Conservation (phyloP, 768 basidiomycete genomes). For the Royoungia palumana region DNA sequence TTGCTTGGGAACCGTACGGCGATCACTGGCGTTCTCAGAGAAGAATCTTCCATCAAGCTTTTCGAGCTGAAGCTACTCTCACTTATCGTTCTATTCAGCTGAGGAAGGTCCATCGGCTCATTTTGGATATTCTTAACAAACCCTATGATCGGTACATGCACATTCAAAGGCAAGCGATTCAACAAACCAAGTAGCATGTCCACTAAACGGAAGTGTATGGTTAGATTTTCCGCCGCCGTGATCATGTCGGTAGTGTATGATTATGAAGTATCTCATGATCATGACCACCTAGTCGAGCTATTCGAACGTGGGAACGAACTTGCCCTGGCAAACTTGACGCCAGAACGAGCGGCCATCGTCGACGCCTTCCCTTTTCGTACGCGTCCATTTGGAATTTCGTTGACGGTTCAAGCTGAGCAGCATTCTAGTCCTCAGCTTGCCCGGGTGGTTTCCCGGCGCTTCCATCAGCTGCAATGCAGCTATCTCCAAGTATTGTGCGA, state of each 20-base stretch:
- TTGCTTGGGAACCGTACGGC: slow-evolving; percentile 17
- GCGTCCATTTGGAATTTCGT: not conserved
- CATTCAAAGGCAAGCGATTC: slow-evolving; percentile 8
- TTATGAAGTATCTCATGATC: slow-evolving; percentile 31
- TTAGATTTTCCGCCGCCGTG: slow-evolving; percentile 34
- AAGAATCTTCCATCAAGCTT: slow-evolving; percentile 23
- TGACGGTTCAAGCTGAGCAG: not conserved
- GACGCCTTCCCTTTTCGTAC: slow-evolving; percentile 23
- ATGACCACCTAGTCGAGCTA: slow-evolving; percentile 37
- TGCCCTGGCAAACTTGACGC: slow-evolving; percentile 13
- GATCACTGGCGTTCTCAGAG: slow-evolving; percentile 24
- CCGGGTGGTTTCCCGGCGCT: too few species aligned
- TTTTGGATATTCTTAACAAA: slow-evolving; percentile 7
- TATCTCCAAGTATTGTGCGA: slow-evolving; percentile 3
- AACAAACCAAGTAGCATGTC: not conserved
- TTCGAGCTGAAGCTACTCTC: slow-evolving; percentile 13
- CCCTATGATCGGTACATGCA: slow-evolving; percentile 6
- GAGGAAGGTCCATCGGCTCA: slow-evolving; percentile 17
- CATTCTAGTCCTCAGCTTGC: too few species aligned
- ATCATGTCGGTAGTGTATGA: slow-evolving; percentile 43
- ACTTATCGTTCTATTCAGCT: slow-evolving; percentile 17
- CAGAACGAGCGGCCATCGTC: slow-evolving; percentile 11
- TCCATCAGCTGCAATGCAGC: too few species aligned
- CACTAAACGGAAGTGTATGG: not conserved
- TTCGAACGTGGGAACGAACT: slow-evolving; percentile 32